These are phyloP conservation scores for Panaeolus cyanescens DNA, from an alignment of 768 basidiomycete species.

Conservation along the genomic window DNA sequence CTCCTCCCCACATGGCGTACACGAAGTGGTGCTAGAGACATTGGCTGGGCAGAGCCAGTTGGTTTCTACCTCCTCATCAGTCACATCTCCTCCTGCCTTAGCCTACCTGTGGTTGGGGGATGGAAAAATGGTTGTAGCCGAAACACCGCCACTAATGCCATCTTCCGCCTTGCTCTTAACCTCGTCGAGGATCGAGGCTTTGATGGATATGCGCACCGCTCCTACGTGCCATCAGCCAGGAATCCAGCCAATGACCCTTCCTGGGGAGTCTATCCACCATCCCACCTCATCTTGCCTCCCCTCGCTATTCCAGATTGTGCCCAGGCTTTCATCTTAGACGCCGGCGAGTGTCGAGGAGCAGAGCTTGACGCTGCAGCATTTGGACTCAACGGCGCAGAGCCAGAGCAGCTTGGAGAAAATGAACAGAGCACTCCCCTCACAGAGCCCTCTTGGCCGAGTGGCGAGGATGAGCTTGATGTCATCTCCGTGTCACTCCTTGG, in stretches of 20 bases:
- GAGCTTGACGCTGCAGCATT: too few species aligned
- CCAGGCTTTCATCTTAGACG: conserved; percentile 7
- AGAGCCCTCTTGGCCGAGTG: too few species aligned
- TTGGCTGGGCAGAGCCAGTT: conserved; percentile 45
- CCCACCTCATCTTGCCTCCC: conserved; percentile 20
- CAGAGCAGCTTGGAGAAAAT: too few species aligned
- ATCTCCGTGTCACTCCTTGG: neutral
- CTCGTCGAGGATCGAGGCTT: neutral
- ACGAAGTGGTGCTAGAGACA: conserved; percentile 27
- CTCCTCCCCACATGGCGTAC: conserved; percentile 21
- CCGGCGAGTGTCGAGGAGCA: too few species aligned
- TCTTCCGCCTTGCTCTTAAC: conserved; percentile 20
- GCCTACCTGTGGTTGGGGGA: conserved; percentile 28
- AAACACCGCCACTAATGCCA: conserved; percentile 19
- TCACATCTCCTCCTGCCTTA: neutral
- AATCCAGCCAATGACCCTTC: conserved; percentile 32
- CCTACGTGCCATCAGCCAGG: conserved; percentile 18
- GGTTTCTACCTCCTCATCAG: conserved; percentile 38
- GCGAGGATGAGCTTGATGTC: conserved; percentile 14
- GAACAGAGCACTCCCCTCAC: too few species aligned
- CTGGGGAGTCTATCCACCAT: conserved; percentile 16
- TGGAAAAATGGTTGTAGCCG: conserved; percentile 33
- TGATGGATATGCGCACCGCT: conserved; percentile 14
- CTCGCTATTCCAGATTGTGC: conserved; percentile 18
- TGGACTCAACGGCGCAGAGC: too few species aligned